Base-by-base conservation (phyloP, 2,329 filamentous ascomycete species). In the Fusarium odoratissimum region DNA sequence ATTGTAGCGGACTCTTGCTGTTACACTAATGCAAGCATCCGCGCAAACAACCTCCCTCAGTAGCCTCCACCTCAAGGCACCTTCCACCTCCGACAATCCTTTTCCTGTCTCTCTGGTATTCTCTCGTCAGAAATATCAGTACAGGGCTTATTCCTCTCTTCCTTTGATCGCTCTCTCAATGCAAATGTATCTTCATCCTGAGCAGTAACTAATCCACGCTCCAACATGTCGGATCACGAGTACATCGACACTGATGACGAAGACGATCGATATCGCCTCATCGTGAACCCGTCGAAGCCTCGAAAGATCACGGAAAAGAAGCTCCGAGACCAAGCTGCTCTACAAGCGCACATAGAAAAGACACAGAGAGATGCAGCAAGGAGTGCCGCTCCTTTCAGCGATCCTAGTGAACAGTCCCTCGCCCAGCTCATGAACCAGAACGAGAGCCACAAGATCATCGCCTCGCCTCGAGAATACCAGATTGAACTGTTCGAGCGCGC, bases 401-500 rank as follows among this genome's bases (percentile, higher is more conserved):
- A 80, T 23, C 60, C 60, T 17, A 74, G 80, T 2, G 75, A 79
- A 45, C 79, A 79, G 60, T 82, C 82, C 5, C 73, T 79, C 14
- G 74, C 78, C 8, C 73, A 77, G 17, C 73, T 85, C 23, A 74
- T 84, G 17, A 77, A 73, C 44, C 78, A 82, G 17, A 81, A 79
- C 54, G 82, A 84, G 41, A 82, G 79, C 52, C 80, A 82, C 28
- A 84, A 82, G 40, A 93, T 94, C 59, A 95, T 96, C 66, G 88
- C 90, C 16, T 92, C 91, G 59, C 94, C 95, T 1, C 88, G 95
- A 54, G 94, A 97, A 77, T 99, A 98, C 78, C 96, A 99, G 80
- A 84, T 93, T 17, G 95, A 98, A 79, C 87, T 99, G 1, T 98
- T 96, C 77, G 94, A 98, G 80, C 89, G 89, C 71, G 95, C 96